Evolutionary conservation across 148 eudicot genomes (phyloP).

Genomic region (Arctostaphylos glauca): DNA sequence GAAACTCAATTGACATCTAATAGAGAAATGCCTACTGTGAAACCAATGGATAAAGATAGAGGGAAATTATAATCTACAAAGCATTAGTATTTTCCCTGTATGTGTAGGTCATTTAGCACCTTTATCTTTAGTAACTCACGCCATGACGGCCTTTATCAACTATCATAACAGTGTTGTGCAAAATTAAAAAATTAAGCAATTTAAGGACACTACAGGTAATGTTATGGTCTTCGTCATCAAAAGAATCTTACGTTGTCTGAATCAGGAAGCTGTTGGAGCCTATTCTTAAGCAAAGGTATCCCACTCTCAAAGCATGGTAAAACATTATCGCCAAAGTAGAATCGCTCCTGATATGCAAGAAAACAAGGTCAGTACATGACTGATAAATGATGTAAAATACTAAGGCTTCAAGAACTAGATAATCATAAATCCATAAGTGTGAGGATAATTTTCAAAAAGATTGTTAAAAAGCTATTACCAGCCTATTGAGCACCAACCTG

Average conservation of each 20-base stretch:
- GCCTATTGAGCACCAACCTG: conserved; percentile 52
- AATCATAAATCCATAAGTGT: neutral
- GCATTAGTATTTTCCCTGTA: neutral
- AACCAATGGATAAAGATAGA: neutral
- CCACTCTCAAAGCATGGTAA: conserved; percentile 99
- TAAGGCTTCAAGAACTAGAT: conserved; percentile 3
- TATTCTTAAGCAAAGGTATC: conserved; percentile 79
- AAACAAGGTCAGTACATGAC: conserved; percentile 6
- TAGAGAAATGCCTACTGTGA: neutral
- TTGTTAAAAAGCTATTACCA: neutral
- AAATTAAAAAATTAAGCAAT: neutral
- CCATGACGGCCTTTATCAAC: neutral
- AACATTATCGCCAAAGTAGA: conserved; percentile 93
- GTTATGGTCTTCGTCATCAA: neutral
- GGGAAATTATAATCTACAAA: neutral
- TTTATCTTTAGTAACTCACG: neutral
- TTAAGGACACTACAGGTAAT: conserved; percentile 5
- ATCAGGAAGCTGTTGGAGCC: conserved; percentile 92
- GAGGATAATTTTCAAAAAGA: neutral
- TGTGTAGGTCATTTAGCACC: neutral
- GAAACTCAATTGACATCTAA: neutral
- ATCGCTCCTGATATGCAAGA: conserved; percentile 66
- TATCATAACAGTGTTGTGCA: neutral
- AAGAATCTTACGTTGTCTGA: conserved; percentile 74
- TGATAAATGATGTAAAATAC: conserved; percentile 5